Conservation (phyloP, 257 asterid genomes). For the Rhazya stricta region DNA sequence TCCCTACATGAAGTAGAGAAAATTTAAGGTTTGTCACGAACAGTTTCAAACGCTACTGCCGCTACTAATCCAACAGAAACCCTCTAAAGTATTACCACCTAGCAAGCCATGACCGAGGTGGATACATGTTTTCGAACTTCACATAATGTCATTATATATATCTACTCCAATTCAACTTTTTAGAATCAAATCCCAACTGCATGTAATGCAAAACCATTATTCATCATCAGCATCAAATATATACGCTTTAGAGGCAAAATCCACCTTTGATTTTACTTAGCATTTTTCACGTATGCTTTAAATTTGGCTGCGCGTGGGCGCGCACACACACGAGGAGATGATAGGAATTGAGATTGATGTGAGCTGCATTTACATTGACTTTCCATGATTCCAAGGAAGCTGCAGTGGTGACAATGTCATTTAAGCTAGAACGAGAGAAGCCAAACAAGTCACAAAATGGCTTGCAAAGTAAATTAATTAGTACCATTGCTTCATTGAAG, state of each 20-base stretch:
- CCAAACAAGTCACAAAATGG: not conserved
- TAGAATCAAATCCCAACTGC: not conserved
- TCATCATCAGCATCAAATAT: not conserved
- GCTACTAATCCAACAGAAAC: too few species aligned
- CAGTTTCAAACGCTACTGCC: too few species aligned
- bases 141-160: not conserved
- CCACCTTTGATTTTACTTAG: not conserved
- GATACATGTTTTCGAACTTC: not conserved
- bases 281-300: too few species aligned
- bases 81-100: too few species aligned
- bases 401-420: not conserved
- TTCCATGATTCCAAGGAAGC: conserved; percentile 1
- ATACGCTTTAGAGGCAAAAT: not conserved
- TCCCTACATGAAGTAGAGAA: too few species aligned
- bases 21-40: too few species aligned
- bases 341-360: not conserved
- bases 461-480: not conserved
- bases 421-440: not conserved
- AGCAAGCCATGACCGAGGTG: too few species aligned
- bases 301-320: too few species aligned
- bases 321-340: too few species aligned
- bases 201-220: not conserved
- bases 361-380: conserved; percentile 7
- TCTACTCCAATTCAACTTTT: not conserved
- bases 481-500: not conserved